Evolutionary conservation across 768 basidiomycete species (phyloP).

Genomic region (Roridomyces roridus): DNA sequence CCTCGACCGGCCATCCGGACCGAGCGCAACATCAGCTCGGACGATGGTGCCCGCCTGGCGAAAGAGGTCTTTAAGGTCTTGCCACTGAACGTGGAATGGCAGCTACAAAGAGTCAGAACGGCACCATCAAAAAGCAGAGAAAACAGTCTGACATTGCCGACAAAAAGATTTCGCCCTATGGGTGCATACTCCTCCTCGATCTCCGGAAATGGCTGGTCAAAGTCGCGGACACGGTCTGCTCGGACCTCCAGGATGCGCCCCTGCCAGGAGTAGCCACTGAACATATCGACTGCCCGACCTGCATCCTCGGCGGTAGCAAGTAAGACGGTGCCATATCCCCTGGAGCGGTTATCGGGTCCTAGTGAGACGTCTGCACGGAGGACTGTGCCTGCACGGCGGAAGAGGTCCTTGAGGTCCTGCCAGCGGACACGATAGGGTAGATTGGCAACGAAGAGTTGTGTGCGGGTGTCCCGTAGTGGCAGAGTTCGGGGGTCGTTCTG

Average conservation of each 20-base stretch:
- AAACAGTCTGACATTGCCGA: conserved; percentile 77
- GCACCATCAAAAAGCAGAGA: conserved; percentile 3
- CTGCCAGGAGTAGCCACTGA: conserved; percentile 98
- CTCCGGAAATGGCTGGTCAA: conserved; percentile 35
- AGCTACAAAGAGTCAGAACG: conserved; percentile 51
- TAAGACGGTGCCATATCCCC: conserved; percentile 94
- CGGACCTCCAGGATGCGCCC: conserved; percentile 91
- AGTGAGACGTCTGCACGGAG: conserved; percentile 79
- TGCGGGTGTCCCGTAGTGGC: conserved; percentile 82
- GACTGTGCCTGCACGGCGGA: conserved; percentile 92
- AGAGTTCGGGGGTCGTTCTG: conserved; percentile 47
- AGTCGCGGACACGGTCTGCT: conserved; percentile 64
- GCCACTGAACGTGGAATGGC: conserved; percentile 96
- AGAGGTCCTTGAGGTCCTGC: conserved; percentile 99
- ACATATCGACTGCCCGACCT: conserved; percentile 91
- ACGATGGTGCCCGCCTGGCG: conserved; percentile 89
- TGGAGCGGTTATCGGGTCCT: conserved; percentile 88
- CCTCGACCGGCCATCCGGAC: conserved; percentile 85
- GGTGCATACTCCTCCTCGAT: conserved; percentile 25
- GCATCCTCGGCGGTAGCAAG: conserved; percentile 96
- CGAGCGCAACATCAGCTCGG: conserved; percentile 89
- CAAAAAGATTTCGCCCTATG: conserved; percentile 71
- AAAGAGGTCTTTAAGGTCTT: conserved; percentile 96
- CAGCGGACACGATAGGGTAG: conserved; percentile 96
- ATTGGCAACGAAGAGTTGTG: conserved; percentile 96